phyloP scores from a whole-genome alignment of 1,284 basidiomycete species.

The Austropuccinia psidii region DNA sequence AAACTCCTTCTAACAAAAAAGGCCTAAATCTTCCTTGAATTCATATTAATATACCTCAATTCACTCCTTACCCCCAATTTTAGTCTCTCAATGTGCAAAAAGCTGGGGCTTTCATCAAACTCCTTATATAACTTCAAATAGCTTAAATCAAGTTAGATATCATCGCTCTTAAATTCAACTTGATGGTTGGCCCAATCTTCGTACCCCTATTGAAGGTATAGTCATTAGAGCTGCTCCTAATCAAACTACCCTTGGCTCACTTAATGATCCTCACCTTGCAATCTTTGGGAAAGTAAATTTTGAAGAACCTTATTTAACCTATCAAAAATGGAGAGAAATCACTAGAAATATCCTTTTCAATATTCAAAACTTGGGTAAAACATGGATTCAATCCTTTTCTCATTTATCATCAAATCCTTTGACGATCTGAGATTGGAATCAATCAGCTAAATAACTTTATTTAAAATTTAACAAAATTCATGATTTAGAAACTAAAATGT shows the following conservation, averaged over 20 bases:
- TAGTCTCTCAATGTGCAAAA: conserved; percentile 70
- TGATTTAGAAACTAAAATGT: conserved; percentile 13
- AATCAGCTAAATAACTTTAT: not conserved
- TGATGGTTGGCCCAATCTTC: conserved; percentile 64
- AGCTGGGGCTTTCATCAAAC: conserved; percentile 90
- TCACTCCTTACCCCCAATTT: conserved; percentile 64
- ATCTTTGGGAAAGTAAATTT: conserved; percentile 99
- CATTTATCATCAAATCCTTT: too few species aligned
- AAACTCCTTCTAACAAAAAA: conserved; percentile 69
- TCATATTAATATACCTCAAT: conserved; percentile 64
- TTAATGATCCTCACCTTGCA: conserved; percentile 32
- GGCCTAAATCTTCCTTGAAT: conserved; percentile 92
- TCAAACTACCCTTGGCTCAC: too few species aligned
- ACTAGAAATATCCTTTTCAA: conserved; percentile 57
- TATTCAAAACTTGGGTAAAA: too few species aligned
- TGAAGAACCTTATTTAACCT: conserved; percentile 97
- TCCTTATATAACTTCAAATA: conserved; percentile 56
- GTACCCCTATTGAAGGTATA: conserved; percentile 86
- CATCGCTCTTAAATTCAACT: conserved; percentile 47
- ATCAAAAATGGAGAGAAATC: conserved; percentile 93
- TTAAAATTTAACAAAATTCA: conserved; percentile 26
- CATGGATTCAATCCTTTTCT: too few species aligned
- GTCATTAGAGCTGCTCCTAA: conserved; percentile 57
- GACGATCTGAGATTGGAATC: not conserved
- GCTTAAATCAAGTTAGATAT: conserved; percentile 60